A percentile compares a stretch with the other conserved stretches of the same genome.
Conservation (phyloP, 306 rosid species). For the Ochetophila trinervis region DNA sequence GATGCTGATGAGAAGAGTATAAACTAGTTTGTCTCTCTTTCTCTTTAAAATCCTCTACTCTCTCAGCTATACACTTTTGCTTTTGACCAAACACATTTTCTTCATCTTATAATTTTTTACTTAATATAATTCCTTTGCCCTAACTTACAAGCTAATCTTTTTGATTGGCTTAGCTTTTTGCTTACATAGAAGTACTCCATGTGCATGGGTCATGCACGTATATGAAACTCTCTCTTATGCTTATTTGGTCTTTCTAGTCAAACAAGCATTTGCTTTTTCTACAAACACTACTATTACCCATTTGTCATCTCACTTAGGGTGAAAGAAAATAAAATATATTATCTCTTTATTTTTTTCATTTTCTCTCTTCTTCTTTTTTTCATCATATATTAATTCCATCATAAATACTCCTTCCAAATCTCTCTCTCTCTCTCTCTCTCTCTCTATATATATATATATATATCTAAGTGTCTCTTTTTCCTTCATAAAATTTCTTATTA, state of each 20-base stretch:
- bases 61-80: conserved; percentile 12
- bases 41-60: conserved; percentile 32
- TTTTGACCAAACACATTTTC: conserved; percentile 45
- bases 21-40: conserved; percentile 37
- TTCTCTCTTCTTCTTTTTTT: conserved; percentile 20
- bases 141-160: not conserved
- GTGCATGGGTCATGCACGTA: conserved; percentile 44
- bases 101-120: conserved; percentile 13
- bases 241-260: conserved; percentile 23
- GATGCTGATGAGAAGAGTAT: conserved; percentile 48
- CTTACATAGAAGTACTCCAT: conserved; percentile 15
- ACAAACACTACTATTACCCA: not conserved
- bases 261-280: conserved; percentile 20
- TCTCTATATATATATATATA: no score
- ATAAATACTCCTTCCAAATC: not conserved
- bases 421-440: no score
- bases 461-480: conserved; percentile 2
- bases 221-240: not conserved
- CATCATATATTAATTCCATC: not conserved
- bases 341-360: conserved; percentile 19
- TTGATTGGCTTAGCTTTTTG: not conserved
- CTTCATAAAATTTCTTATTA: conserved; percentile 2
- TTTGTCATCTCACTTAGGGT: conserved; percentile 17
- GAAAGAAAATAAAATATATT: conserved; percentile 5
- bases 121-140: no score